phyloP scores from a whole-genome alignment of 2,329 filamentous ascomycete species.

The Pezicula radicicola region DNA sequence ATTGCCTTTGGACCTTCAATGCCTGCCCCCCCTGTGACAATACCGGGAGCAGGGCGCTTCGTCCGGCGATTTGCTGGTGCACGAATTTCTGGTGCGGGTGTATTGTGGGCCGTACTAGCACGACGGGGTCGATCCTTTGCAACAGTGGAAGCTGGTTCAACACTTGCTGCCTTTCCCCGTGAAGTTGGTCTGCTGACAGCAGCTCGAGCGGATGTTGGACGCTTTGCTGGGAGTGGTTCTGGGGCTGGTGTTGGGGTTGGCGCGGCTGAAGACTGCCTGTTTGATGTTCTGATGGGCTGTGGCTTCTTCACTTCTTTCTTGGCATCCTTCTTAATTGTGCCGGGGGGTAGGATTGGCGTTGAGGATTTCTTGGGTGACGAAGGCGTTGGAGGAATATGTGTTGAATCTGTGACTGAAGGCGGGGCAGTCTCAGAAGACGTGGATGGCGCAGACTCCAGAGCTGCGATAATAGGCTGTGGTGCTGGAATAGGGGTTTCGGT shows the following conservation, averaged over 20 bases:
- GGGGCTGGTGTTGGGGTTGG: conserved; percentile 13
- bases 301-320: conserved; percentile 22
- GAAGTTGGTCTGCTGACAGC: conserved; percentile 11
- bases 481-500: conserved; percentile 55
- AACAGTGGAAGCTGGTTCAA: conserved; percentile 20
- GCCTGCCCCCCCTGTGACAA: conserved; percentile 48
- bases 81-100: conserved; percentile 37
- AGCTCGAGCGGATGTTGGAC: conserved; percentile 20
- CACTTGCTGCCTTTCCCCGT: conserved; percentile 27
- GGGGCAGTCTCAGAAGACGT: conserved; percentile 13
- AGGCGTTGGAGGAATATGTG: conserved; percentile 8
- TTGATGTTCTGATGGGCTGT: conserved; percentile 1
- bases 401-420: conserved; percentile 8
- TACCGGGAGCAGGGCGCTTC: conserved; percentile 69
- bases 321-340: conserved; percentile 15
- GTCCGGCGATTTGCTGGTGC: conserved; percentile 50
- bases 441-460: conserved; percentile 16
- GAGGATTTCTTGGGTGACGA: conserved; percentile 27
- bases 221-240: conserved; percentile 21
- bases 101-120: conserved; percentile 35
- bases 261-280: conserved; percentile 10
- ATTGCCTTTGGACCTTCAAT: conserved; percentile 46
- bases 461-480: conserved; percentile 28
- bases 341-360: conserved; percentile 30
- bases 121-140: conserved; percentile 28